Conservation (phyloP, 2,329 filamentous ascomycete genomes). For the Beauveria sp. region DNA sequence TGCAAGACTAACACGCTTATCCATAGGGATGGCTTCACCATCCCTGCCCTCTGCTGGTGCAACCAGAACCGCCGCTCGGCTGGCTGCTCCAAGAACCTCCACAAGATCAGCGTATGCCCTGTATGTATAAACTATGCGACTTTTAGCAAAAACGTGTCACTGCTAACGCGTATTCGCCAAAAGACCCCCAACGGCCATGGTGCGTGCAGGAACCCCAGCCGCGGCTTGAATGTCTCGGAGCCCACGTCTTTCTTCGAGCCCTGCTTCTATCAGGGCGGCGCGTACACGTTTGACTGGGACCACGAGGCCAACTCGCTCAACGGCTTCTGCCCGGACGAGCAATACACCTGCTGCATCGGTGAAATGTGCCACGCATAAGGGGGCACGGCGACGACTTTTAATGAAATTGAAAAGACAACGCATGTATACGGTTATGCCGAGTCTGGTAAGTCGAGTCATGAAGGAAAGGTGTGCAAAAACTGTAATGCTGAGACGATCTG, state of each 20-base stretch:
- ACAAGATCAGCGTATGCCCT: background rate
- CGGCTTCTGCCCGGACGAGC: constrained; percentile 11
- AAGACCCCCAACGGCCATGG: constrained; percentile 8
- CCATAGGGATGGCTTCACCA: constrained; percentile 9
- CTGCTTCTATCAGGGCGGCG: constrained; percentile 9
- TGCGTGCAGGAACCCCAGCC: constrained; percentile 11
- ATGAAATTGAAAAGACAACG: background rate
- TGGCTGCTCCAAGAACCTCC: constrained; percentile 13
- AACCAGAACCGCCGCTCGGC: constrained; percentile 11
- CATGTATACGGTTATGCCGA: background rate
- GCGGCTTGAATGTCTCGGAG: background rate
- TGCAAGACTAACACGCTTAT: background rate
- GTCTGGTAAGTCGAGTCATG: too few relatives aligned
- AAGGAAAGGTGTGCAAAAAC: too few relatives aligned
- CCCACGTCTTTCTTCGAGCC: constrained; percentile 8
- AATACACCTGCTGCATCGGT: constrained; percentile 14
- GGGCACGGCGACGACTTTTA: background rate
- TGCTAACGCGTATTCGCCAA: background rate
- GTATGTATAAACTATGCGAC: background rate
- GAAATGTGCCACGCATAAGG: background rate
- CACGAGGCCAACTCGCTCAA: constrained; percentile 13
- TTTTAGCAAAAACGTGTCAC: background rate
- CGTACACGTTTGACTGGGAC: constrained; percentile 13
- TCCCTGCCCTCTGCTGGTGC: constrained; percentile 12
- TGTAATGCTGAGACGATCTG: too few relatives aligned